Evolutionary conservation across 2,329 filamentous ascomycete species (phyloP).

Genomic region (Aspergillus hiratsukae): DNA sequence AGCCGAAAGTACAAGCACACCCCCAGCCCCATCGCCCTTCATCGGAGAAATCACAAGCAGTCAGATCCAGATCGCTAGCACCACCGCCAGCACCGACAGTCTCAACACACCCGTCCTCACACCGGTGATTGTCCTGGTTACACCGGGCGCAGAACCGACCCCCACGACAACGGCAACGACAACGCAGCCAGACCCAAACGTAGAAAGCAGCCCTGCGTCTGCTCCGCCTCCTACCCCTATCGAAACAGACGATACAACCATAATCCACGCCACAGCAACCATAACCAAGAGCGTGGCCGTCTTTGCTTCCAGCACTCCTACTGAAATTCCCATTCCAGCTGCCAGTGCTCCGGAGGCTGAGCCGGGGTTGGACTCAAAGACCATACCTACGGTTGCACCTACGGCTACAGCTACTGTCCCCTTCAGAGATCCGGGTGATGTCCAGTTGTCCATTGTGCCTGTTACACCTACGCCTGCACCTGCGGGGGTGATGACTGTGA

Average conservation of each 20-base stretch:
- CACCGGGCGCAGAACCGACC: constrained; percentile 1
- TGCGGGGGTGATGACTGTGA: constrained; percentile 12
- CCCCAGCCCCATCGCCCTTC: not conserved
- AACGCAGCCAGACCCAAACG: not conserved
- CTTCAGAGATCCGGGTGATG: constrained; percentile 1
- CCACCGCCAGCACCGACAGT: not conserved
- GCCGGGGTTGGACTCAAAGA: not conserved
- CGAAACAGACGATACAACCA: not conserved
- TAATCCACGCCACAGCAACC: not conserved
- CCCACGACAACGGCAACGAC: not conserved
- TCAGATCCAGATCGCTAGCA: not conserved
- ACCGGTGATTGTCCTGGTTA: constrained; percentile 5
- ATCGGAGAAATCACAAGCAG: not conserved
- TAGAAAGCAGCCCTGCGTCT: not conserved
- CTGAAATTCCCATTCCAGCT: not conserved
- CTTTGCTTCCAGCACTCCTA: not conserved
- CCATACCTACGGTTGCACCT: not conserved
- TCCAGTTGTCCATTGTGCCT: constrained; percentile 8
- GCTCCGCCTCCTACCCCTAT: not conserved
- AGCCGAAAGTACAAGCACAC: not conserved
- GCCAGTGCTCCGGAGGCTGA: not conserved
- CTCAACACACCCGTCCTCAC: constrained; percentile 1
- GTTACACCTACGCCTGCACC: constrained; percentile 4
- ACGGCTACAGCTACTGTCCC: not conserved
- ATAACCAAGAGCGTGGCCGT: not conserved